Evolutionary conservation across 2,329 filamentous ascomycete genomes (phyloP).

Genomic region (Ascochyta clinopodiicola): DNA sequence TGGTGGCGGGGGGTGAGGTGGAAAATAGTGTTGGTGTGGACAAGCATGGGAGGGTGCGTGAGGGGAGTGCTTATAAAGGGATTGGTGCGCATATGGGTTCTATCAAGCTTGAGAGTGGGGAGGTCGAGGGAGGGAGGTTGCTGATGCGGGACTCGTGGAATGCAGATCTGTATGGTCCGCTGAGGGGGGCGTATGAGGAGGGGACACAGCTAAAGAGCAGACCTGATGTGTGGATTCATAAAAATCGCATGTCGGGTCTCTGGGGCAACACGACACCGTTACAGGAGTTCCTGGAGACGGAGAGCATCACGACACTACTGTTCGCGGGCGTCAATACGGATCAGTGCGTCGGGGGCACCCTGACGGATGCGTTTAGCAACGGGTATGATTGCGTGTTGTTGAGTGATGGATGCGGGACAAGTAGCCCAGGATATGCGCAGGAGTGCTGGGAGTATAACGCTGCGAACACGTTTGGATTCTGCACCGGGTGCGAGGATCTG

Average conservation of each 20-base stretch:
- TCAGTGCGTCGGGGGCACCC: constrained; percentile 52
- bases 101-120: constrained; percentile 26
- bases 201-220: constrained; percentile 19
- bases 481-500: constrained; percentile 46
- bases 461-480: constrained; percentile 51
- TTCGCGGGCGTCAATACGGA: constrained; percentile 54
- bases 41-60: background rate
- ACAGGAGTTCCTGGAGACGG: constrained; percentile 48
- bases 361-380: constrained; percentile 52
- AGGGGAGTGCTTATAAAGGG: background rate
- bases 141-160: constrained; percentile 53
- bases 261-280: constrained; percentile 46
- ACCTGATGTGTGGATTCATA: constrained; percentile 46
- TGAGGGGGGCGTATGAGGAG: constrained; percentile 41
- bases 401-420: constrained; percentile 51
- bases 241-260: constrained; percentile 52
- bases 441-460: constrained; percentile 51
- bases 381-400: constrained; percentile 53
- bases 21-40: background rate
- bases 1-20: background rate
- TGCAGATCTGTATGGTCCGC: constrained; percentile 48
- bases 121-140: constrained; percentile 43
- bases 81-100: background rate
- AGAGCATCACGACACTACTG: constrained; percentile 49
- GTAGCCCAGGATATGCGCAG: constrained; percentile 49